Percentiles rank a stretch among this genome's conserved stretches.
These are phyloP conservation scores for Xylariaceae sp. DNA, from an alignment of 2,329 filamentous ascomycete genomes.

Conservation along the genomic window DNA sequence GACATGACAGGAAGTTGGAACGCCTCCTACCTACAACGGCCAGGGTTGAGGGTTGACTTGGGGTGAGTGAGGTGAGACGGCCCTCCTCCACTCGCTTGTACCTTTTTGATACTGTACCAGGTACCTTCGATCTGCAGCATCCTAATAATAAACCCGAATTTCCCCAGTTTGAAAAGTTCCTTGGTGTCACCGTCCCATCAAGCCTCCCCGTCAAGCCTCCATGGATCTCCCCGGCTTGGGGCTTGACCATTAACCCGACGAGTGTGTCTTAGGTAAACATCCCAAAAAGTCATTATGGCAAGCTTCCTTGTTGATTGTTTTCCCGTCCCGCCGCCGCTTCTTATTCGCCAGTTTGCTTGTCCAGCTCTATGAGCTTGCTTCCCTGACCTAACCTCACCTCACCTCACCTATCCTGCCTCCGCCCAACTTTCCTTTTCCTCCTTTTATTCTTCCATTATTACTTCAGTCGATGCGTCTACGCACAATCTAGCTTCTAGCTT, in stretches of 20 bases:
- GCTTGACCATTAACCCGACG: constrained; percentile 22
- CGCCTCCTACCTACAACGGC: too few species aligned
- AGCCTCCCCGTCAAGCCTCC: constrained; percentile 17
- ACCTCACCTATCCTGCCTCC: constrained; percentile 34
- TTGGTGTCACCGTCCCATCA: constrained; percentile 25
- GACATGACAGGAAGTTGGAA: too few species aligned
- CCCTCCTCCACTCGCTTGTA: too few species aligned
- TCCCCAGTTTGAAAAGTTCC: too few species aligned
- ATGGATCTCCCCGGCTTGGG: constrained; percentile 15
- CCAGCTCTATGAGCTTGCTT: constrained; percentile 35
- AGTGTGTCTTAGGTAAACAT: constrained; percentile 29
- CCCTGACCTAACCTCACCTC: constrained; percentile 36
- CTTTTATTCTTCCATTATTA: constrained; percentile 14
- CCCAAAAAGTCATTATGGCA: too few species aligned
- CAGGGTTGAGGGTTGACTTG: too few species aligned
- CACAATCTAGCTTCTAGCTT: constrained; percentile 4
- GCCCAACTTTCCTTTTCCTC: constrained; percentile 22
- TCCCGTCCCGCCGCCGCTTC: constrained; percentile 37
- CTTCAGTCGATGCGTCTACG: constrained; percentile 1
- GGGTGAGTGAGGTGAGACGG: too few species aligned
- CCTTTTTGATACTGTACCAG: too few species aligned
- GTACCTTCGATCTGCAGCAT: too few species aligned
- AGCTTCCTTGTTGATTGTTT: constrained; percentile 35
- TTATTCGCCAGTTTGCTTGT: constrained; percentile 37
- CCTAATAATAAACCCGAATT: too few species aligned